Evolutionary conservation across 1,284 basidiomycete genomes (phyloP).

Genomic region (Porodaedalea pini): DNA sequence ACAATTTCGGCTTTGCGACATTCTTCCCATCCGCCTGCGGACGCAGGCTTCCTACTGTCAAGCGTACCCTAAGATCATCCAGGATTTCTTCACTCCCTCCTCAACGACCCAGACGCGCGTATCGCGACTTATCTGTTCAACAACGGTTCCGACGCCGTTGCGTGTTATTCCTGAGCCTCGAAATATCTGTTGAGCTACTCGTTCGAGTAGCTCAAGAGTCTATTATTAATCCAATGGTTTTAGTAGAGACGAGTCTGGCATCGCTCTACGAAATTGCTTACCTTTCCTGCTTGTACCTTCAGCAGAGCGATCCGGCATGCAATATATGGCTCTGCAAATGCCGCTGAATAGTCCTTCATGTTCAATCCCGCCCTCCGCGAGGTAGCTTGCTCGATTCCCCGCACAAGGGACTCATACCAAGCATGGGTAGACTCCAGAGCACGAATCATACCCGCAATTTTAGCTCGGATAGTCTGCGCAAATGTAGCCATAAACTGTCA

Average conservation of each 20-base stretch:
- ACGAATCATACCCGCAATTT: constrained; percentile 22
- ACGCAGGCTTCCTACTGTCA: background rate
- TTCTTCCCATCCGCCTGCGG: background rate
- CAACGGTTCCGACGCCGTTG: constrained; percentile 20
- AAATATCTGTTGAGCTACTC: constrained; percentile 24
- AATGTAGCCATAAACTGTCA: too few relatives aligned
- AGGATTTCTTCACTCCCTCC: constrained; percentile 25
- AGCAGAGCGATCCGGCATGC: constrained; percentile 21
- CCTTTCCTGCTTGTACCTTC: constrained; percentile 23
- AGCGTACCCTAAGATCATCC: constrained; percentile 22
- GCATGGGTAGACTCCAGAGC: constrained; percentile 20
- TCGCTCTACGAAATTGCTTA: constrained; percentile 12
- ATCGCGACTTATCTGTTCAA: constrained; percentile 25
- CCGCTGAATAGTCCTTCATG: constrained; percentile 8
- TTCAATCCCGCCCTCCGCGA: background rate
- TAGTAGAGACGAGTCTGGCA: too few relatives aligned
- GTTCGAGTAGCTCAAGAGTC: constrained; percentile 21
- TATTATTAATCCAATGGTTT: too few relatives aligned
- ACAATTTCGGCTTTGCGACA: background rate
- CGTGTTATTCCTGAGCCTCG: constrained; percentile 22
- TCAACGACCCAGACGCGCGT: constrained; percentile 23
- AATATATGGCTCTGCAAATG: constrained; percentile 18
- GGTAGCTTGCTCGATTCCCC: constrained; percentile 19
- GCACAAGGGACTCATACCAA: constrained; percentile 22
- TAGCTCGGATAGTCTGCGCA: constrained; percentile 19